Evolutionary conservation across 2,329 filamentous ascomycete species (phyloP), one percentile per base, ranked within the genome.

Genomic region (Apiospora sp.): DNA sequence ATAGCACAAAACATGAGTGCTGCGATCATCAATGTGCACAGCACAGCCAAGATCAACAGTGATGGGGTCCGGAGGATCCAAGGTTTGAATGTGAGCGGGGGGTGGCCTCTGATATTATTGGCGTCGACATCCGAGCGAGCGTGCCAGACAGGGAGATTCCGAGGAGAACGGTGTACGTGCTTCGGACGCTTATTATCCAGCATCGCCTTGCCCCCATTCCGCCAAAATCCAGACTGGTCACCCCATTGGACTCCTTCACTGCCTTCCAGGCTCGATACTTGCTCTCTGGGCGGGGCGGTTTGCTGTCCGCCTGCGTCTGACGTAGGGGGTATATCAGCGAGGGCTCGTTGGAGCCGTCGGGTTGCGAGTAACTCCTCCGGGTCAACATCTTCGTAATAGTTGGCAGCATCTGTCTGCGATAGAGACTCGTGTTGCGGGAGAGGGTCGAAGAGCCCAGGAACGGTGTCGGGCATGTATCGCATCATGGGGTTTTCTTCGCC

Each of bases 1-100:
- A 93, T 83, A 72, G 93, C 93, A 75, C 90, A 91, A 80, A 95
- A 92, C 37, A 94, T 87, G 69, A 98, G 87, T 10, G 87, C 93
- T 0, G 87, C 89, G 67, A 93, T 88, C 90, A 97, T 95, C 46
- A 92, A 82, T 2, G 93, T 76, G 79, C 92, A 92, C 71, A 93
- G 79, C 0, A 88, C 79, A 73, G 91, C 87, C 73, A 94, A 85
- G 37, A 88, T 77, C 2, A 87, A 81, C 75, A 97, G 87, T 19
- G 91, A 91, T 67, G 88, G 82, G 1, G 91, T 88, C 68, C 93
- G 91, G 74, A 98, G 83, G 10, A 94, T 90, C 76, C 86, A 84
- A 7, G 95, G 95, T 67, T 93, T 87, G 82, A 92, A 96, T 69
- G 89, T 90, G 41, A 97, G 87, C 41, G 86, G 83, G 85, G 87